Evolutionary conservation across 345 rosid genomes (phyloP).

Genomic region (Eucalyptus polybractea): DNA sequence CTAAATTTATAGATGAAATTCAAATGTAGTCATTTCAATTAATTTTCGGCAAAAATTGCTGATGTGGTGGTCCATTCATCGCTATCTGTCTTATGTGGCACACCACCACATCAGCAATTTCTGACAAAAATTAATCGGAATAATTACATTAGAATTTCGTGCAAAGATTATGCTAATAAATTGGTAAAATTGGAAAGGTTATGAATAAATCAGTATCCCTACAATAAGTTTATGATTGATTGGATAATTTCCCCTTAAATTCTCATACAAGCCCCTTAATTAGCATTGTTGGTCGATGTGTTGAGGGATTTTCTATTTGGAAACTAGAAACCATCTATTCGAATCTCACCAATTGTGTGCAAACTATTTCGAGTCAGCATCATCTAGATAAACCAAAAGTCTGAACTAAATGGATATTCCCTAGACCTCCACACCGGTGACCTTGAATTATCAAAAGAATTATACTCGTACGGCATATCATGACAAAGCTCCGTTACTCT

Average conservation of each 20-base stretch:
- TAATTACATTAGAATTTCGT: neutral
- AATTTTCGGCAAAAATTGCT: fast-evolving
- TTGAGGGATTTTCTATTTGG: neutral
- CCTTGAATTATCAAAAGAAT: neutral
- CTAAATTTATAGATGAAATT: neutral
- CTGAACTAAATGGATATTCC: neutral
- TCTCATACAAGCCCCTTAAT: neutral
- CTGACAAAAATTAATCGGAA: neutral
- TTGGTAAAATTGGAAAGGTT: neutral
- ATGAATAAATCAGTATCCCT: too few relatives aligned
- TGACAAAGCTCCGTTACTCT: neutral
- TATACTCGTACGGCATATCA: neutral
- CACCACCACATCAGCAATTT: too few relatives aligned
- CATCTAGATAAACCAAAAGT: neutral
- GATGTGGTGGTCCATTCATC: fast-evolving
- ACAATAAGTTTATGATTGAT: neutral
- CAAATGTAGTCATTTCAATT: fast-evolving
- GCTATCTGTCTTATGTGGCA: too few relatives aligned
- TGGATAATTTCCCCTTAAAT: neutral
- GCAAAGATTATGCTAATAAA: neutral
- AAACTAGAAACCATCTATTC: fast-evolving
- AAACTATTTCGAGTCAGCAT: neutral
- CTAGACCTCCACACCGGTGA: too few relatives aligned
- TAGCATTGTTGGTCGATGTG: neutral
- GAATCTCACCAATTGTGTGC: neutral